Conservation (phyloP, 768 basidiomycete species). For the Tubosaeta brunneosetosa region DNA sequence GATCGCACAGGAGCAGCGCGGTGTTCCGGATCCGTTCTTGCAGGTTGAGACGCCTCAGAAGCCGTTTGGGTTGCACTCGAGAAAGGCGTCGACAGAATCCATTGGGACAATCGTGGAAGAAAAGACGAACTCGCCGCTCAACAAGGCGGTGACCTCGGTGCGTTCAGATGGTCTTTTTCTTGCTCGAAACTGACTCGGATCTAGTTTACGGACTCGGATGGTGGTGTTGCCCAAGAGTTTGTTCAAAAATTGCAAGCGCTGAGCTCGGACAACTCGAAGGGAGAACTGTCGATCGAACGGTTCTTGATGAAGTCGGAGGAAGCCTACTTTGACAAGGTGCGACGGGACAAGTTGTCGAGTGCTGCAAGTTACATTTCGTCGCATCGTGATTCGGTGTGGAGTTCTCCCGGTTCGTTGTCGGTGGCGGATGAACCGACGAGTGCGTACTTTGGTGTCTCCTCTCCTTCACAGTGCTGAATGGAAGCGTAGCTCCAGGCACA, state of each 20-base stretch:
- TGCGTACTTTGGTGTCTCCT: conserved; percentile 35
- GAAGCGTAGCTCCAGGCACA: conserved; percentile 32
- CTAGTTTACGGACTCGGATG: conserved; percentile 91
- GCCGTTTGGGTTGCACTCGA: conserved; percentile 79
- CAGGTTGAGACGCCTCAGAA: conserved; percentile 54
- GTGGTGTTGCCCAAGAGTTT: conserved; percentile 86
- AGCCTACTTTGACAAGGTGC: conserved; percentile 86
- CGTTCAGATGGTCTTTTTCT: conserved; percentile 13
- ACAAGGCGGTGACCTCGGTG: conserved; percentile 89
- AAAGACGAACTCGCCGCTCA: conserved; percentile 84
- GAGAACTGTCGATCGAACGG: conserved; percentile 88
- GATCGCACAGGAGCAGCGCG: conserved; percentile 74
- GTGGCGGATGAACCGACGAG: conserved; percentile 59
- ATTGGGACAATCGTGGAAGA: conserved; percentile 90
- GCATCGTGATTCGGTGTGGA: conserved; percentile 78
- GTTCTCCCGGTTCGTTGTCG: conserved; percentile 48
- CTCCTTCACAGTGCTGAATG: conserved; percentile 9
- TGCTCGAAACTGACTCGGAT: not conserved
- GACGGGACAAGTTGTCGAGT: conserved; percentile 80
- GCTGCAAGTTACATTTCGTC: conserved; percentile 78
- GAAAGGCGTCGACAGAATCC: conserved; percentile 83
- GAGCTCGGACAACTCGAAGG: conserved; percentile 83
- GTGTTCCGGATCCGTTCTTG: conserved; percentile 84
- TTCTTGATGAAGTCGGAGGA: conserved; percentile 90
- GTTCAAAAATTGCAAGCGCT: conserved; percentile 77